Base-by-base conservation (phyloP, 495 filamentous ascomycete genomes). In the Diplogelasinospora grovesii region DNA sequence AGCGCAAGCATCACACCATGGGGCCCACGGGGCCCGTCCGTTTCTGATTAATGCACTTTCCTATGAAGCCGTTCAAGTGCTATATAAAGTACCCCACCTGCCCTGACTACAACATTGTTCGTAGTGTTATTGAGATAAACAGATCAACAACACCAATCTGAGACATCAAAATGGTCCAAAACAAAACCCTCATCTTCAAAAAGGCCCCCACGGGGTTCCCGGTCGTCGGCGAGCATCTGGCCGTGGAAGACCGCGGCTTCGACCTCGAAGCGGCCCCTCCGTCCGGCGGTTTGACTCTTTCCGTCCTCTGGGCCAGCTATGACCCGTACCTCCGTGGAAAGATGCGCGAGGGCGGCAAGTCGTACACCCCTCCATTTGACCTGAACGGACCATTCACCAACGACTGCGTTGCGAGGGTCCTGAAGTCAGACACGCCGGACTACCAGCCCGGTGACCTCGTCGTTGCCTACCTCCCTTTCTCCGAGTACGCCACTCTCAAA, bases 291-390 rank as follows among this genome's bases (percentile, higher is more conserved):
- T 54, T 94, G 20, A 77, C 80, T 24, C 56, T 82, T 40, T 78
- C 83, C 59, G 82, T 83, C 45, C 74, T 84, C 56, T 87, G 82
- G 57, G 71, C 80, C 60, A 93, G 86, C 43, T 85, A 82, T 62
- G 89, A 96, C 66, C 89, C 89, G 6, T 95, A 95, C 70, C 79
- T 83, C 64, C 83, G 89, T 21, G 85, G 86, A 37, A 74, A 77
- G 37, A 78, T 79, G 75, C 65, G 71, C 7, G 47, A 58, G 9
- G 27, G 68, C 11, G 20, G 38, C 22, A 76, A 83, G 55, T 86
- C 81, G 3, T 89, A 88, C 65, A 45, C 65, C 8, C 66, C 79
- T 3, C 54, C 79, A 13, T 88, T 71, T 54, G 41, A 40, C 0
- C 59, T 86, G 20, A 62, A 69, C 40, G 51, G 72, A 36, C 75